Conservation (phyloP, 2,329 filamentous ascomycete genomes). For the Cyphellophora europaea region DNA sequence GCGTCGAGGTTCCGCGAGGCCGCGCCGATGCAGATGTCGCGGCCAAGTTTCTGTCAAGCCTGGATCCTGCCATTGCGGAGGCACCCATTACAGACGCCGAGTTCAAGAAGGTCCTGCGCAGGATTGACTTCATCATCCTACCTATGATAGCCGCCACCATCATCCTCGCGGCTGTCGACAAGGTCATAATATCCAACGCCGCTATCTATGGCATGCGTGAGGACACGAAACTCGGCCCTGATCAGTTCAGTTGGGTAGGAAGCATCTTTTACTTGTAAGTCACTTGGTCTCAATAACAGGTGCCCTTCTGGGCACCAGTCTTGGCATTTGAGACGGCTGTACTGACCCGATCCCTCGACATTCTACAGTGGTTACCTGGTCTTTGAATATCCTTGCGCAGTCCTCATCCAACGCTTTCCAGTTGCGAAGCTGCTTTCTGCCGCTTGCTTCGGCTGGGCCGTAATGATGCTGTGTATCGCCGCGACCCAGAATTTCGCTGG, state of each 20-base stretch:
- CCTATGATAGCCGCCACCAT: slow-evolving; percentile 20
- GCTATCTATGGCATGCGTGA: slow-evolving; percentile 21
- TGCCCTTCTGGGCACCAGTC: too few relatives aligned
- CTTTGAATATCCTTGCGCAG: slow-evolving; percentile 59
- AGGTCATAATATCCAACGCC: too few relatives aligned
- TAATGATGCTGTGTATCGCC: slow-evolving; percentile 53
- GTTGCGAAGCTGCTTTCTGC: slow-evolving; percentile 57
- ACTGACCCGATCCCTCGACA: too few relatives aligned
- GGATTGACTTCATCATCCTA: slow-evolving; percentile 21
- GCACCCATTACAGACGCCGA: slow-evolving; percentile 19
- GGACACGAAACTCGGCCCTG: slow-evolving; percentile 16
- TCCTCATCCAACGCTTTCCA: slow-evolving; percentile 54
- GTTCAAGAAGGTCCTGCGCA: slow-evolving; percentile 19
- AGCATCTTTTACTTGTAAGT: slow-evolving; percentile 36
- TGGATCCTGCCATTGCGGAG: slow-evolving; percentile 17
- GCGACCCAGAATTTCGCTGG: slow-evolving; percentile 51
- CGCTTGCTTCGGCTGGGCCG: slow-evolving; percentile 56
- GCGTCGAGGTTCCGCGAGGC: too few relatives aligned
- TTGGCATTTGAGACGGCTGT: too few relatives aligned
- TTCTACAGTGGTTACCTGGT: slow-evolving; percentile 35
- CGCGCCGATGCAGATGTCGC: too few relatives aligned
- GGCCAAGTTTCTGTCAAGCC: slow-evolving; percentile 20
- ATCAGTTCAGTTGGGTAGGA: slow-evolving; percentile 32
- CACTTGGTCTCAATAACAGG: too few relatives aligned
- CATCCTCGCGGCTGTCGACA: slow-evolving; percentile 22